These are phyloP conservation scores for Neonectria hederae DNA, from an alignment of 2,329 filamentous ascomycete species.

Conservation along the genomic window DNA sequence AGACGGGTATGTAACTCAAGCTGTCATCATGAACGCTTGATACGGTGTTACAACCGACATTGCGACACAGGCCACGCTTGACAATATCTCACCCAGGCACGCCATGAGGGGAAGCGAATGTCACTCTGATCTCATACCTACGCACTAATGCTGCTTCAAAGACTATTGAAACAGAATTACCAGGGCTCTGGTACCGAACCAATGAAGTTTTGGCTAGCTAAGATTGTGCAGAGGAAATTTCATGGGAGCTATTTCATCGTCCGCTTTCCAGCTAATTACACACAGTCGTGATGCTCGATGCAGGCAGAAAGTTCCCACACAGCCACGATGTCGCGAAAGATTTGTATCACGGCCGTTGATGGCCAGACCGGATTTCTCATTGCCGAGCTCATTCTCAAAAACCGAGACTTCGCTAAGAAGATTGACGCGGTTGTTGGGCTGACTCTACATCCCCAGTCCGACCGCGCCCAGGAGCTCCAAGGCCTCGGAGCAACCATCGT, in stretches of 20 bases:
- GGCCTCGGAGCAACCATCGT: constrained; percentile 54
- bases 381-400: constrained; percentile 57
- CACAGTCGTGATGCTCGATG: neutral
- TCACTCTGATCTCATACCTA: neutral
- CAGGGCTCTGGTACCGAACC: neutral
- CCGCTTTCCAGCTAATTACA: neutral
- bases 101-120: neutral
- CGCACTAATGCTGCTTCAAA: neutral
- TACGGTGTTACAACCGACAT: neutral
- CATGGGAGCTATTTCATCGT: neutral
- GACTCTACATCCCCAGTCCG: constrained; percentile 50
- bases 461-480: constrained; percentile 52
- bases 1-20: neutral
- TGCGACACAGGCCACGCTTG: neutral
- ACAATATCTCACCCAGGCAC: neutral
- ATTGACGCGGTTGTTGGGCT: constrained; percentile 54
- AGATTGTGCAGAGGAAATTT: neutral
- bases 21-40: neutral
- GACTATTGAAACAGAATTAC: neutral
- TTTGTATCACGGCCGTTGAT: constrained; percentile 59
- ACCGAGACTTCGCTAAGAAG: constrained; percentile 53
- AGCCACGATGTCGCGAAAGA: constrained; percentile 56
- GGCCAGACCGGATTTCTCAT: constrained; percentile 62
- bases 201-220: too few relatives aligned
- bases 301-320: neutral